phyloP scores from a whole-genome alignment of 2,329 filamentous ascomycete species.

The Alternaria novae-zelandiae region DNA sequence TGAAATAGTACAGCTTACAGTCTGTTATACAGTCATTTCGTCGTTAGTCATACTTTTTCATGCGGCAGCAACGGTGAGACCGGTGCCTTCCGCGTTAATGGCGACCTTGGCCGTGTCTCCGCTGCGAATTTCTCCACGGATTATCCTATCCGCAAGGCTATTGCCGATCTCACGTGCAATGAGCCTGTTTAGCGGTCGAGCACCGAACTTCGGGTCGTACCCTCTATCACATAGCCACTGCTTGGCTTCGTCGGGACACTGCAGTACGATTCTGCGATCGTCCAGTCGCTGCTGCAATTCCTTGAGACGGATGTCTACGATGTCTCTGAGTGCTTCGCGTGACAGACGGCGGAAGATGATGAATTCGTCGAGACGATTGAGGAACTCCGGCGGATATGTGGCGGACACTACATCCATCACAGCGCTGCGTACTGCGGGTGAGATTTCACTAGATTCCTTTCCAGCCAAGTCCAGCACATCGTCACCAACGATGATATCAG shows the following conservation, averaged over 20 bases:
- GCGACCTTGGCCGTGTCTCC: conserved; percentile 76
- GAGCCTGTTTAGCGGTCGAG: conserved; percentile 86
- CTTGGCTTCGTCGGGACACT: conserved; percentile 74
- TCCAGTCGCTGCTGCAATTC: conserved; percentile 85
- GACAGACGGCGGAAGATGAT: conserved; percentile 93
- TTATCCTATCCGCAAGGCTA: conserved; percentile 87
- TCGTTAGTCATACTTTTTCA: conserved; percentile 24
- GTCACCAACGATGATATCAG: conserved; percentile 83
- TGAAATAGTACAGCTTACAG: background rate
- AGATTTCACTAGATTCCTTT: conserved; percentile 66
- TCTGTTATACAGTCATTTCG: conserved; percentile 30
- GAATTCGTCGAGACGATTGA: conserved; percentile 96
- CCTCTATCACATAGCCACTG: conserved; percentile 88
- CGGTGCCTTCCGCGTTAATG: conserved; percentile 62
- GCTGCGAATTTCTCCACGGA: conserved; percentile 78
- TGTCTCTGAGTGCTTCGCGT: conserved; percentile 78
- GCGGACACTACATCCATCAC: conserved; percentile 87
- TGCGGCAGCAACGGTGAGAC: conserved; percentile 31
- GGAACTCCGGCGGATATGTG: conserved; percentile 86
- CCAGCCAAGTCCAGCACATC: conserved; percentile 69
- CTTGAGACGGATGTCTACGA: conserved; percentile 87
- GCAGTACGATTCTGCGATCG: conserved; percentile 80
- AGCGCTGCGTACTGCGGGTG: conserved; percentile 73
- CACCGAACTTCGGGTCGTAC: conserved; percentile 91
- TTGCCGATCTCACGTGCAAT: conserved; percentile 92